phyloP scores from a whole-genome alignment of 495 filamentous ascomycete genomes.

The Tuber melanosporum region DNA sequence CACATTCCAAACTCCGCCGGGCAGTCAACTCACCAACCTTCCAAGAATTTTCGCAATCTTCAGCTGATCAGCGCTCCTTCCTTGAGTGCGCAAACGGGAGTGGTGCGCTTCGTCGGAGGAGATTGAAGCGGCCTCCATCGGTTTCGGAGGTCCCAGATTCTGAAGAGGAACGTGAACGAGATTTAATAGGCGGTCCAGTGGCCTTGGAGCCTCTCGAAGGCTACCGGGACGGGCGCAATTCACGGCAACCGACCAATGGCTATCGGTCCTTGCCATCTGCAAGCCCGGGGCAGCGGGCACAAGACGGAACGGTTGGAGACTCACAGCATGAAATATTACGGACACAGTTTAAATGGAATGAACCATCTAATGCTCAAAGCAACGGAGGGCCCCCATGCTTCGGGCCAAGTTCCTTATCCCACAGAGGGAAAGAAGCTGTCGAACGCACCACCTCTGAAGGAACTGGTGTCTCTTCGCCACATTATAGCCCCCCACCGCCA shows the following conservation, averaged over 20 bases:
- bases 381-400: slow-evolving; percentile 10
- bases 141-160: slow-evolving; percentile 19
- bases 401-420: slow-evolving; percentile 20
- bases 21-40: background rate
- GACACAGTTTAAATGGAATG: background rate
- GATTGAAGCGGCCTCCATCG: background rate
- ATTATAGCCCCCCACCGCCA: slow-evolving; percentile 32
- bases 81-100: background rate
- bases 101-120: background rate
- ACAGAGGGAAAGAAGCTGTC: slow-evolving; percentile 5
- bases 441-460: background rate
- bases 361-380: background rate
- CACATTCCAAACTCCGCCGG: background rate
- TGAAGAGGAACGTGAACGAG: slow-evolving; percentile 28
- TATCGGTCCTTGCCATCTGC: background rate
- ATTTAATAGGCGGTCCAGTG: slow-evolving; percentile 29
- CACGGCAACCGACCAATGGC: background rate
- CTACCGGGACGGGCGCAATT: background rate
- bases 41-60: background rate
- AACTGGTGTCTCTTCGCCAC: slow-evolving; percentile 22
- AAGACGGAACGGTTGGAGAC: background rate
- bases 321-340: background rate
- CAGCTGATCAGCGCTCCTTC: background rate
- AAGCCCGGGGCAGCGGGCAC: background rate
- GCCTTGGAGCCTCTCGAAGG: slow-evolving; percentile 27